phyloP scores from a whole-genome alignment of 2,329 filamentous ascomycete genomes.

The Elsinoe fawcettii region DNA sequence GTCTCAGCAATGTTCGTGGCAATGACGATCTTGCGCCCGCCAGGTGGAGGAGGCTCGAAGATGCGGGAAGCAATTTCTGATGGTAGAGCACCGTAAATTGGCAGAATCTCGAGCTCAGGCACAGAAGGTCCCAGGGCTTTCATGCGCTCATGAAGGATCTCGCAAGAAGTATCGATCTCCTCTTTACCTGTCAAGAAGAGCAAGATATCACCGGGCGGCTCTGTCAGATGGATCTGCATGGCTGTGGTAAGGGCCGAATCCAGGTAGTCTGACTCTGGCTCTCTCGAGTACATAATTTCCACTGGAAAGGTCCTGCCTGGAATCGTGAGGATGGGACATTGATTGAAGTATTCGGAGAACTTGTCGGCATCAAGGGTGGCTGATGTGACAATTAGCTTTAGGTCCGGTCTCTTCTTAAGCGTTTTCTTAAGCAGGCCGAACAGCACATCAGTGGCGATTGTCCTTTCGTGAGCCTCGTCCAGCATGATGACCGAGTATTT shows the following conservation, averaged over 20 bases:
- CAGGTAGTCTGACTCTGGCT: constrained; percentile 92
- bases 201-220: constrained; percentile 88
- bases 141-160: constrained; percentile 91
- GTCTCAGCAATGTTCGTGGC: constrained; percentile 98
- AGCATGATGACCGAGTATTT: constrained; percentile 96
- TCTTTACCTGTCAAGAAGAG: constrained; percentile 95
- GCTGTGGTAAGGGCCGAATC: constrained; percentile 91
- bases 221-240: constrained; percentile 95
- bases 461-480: constrained; percentile 95
- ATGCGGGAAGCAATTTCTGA: constrained; percentile 90
- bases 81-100: constrained; percentile 91
- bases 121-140: constrained; percentile 86
- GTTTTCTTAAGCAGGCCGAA: constrained; percentile 95
- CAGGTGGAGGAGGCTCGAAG: constrained; percentile 84
- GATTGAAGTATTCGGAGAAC: constrained; percentile 92
- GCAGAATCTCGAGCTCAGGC: constrained; percentile 84
- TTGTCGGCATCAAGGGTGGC: constrained; percentile 96
- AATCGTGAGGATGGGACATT: constrained; percentile 93
- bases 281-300: constrained; percentile 88
- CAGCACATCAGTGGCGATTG: constrained; percentile 89
- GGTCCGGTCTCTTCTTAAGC: constrained; percentile 70
- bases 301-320: constrained; percentile 93
- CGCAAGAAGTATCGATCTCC: constrained; percentile 91
- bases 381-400: constrained; percentile 94
- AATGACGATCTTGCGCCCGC: constrained; percentile 87